Conservation (phyloP, 2,329 filamentous ascomycete species). For the Aciculosporium take region DNA sequence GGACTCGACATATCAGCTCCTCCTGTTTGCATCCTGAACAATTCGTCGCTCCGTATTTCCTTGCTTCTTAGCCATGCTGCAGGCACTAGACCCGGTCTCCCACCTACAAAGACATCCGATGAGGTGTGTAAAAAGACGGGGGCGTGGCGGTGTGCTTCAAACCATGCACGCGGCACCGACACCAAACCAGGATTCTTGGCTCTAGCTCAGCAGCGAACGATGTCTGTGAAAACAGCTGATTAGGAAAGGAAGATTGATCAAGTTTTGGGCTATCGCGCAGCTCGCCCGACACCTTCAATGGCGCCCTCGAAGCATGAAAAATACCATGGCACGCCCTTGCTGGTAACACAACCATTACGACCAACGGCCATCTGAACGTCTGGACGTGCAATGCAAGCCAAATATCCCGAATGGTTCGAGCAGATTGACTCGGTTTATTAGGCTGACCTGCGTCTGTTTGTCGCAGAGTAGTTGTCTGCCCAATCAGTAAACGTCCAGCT, state of each 20-base stretch:
- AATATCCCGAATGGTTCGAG: background rate
- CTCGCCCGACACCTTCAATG: background rate
- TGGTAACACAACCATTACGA: background rate
- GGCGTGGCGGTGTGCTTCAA: slow-evolving; percentile 5
- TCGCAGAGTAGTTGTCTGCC: background rate
- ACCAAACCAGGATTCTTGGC: background rate
- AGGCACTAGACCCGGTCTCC: background rate
- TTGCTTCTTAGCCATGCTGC: background rate
- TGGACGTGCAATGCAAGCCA: background rate
- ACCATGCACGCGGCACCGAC: slow-evolving; percentile 2
- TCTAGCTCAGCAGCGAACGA: background rate
- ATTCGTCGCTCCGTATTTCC: slow-evolving; percentile 1
- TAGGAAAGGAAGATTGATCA: background rate
- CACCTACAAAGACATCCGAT: background rate
- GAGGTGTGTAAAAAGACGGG: background rate
- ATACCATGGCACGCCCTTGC: background rate
- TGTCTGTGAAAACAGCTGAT: background rate
- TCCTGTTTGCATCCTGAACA: background rate
- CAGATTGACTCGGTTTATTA: background rate
- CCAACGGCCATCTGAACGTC: background rate
- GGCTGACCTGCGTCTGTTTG: background rate
- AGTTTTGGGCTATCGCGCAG: background rate
- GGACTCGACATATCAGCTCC: background rate
- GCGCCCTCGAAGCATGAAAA: background rate
- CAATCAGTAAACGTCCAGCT: slow-evolving; percentile 1